Evolutionary conservation across 2,329 filamentous ascomycete species (phyloP), one percentile per base, ranked within the genome.

Genomic region (Escovopsis weberi): DNA sequence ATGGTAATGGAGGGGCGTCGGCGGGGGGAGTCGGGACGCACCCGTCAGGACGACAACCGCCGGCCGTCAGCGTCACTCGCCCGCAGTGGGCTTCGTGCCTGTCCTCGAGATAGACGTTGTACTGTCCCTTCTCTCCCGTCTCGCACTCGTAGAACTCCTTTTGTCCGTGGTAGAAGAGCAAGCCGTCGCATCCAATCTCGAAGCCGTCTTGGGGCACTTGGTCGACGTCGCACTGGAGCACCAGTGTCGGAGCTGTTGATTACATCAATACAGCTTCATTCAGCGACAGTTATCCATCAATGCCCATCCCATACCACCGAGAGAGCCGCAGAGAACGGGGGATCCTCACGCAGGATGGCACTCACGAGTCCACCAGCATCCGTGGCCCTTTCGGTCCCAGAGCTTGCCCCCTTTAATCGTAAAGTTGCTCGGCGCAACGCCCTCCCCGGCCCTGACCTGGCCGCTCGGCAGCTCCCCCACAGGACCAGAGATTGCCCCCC

Each of bases 341-440:
- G 33, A 36, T 33, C 23, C 28, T 9, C 4, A 30, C 28, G 28
- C 3, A 11, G 28, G 8, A 30, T 8, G 4, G 45, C 19, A 62
- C 64, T 56, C 58, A 75, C 70, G 65, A 48, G 78, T 81, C 53
- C 80, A 61, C 58, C 79, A 77, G 53, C 79, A 82, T 18, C 78
- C 76, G 44, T 73, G 66, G 37, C 70, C 70, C 39, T 65, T 64
- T 39, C 61, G 56, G 53, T 82, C 78, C 15, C 64, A 71, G 46
- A 83, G 67, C 19, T 71, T 69, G 41, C 66, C 66, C 28, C 64
- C 62, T 47, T 68, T 63, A 50, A 81, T 67, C 44, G 67, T 76
- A 55, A 73, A 82, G 8, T 67, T 62, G 12, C 66, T 67, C 38
- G 65, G 53, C 4, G 59, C 48, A 11, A 73, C 56, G 19, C 60